Evolutionary conservation across 192 early-diverging fungal genomes (phyloP), one percentile per base, ranked within the genome.

Genomic region (Obelidium mucronatum): DNA sequence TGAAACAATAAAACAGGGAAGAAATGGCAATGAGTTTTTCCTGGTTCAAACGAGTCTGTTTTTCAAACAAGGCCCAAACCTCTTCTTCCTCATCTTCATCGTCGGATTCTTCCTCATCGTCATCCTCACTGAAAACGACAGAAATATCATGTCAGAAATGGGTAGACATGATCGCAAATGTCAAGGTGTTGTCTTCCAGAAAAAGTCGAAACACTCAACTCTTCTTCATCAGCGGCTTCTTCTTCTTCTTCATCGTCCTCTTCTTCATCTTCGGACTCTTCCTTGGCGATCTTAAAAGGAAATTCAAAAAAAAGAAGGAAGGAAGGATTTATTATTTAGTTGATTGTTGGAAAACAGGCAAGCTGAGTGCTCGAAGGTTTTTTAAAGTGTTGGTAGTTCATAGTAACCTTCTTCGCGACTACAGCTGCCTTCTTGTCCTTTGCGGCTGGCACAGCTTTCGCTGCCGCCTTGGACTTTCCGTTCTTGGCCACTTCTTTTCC

Each of bases 401-500:
- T 36, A 67, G 44, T 67, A 67, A 64, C 61, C 61, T 64, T 64
- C 61, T 64, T 64, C 8, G 61, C 8, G 37, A 39, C 34, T n/a
- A 24, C 56, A 11, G 61, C 61, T 8, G 31, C 37, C 61, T 64
- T 64, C n/a, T n/a, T 31, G 56, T n/a, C 56, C 56, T n/a, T 31
- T 31, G 6, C 31, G 34, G 61, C 61, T 36, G 61, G 61, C 15
- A 15, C 61, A 17, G 31, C 37, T 35, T 33, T 39, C 11, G 61
- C 61, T 30, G 48, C 66, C 6, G 0, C 66, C n/a, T 42, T 52
- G 24, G 8, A 28, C 13, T n/a, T n/a, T 36, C 28, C n/a, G 6
- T 42, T 51, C 44, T 67, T 67, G 24, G 44, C 66, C n/a, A 67
- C 24, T n/a, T 67, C 66, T 51, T 67, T 67, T 39, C 66, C 66